Conservation (phyloP, 345 rosid species). For the Mangifera indica region DNA sequence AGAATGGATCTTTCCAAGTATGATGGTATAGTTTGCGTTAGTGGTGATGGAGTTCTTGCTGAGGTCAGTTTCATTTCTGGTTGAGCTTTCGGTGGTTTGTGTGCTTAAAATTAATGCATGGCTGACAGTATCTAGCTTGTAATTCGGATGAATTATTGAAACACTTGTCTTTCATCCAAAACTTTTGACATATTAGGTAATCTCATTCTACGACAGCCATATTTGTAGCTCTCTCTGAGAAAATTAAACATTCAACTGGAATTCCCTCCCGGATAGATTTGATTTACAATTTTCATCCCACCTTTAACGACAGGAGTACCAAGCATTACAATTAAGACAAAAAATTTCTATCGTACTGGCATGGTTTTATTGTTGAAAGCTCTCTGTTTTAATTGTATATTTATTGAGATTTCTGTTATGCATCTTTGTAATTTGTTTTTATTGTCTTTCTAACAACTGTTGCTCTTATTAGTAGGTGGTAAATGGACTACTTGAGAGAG, state of each 20-base stretch:
- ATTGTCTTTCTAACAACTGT: slow-evolving; percentile 22
- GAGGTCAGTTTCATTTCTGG: slow-evolving; percentile 56
- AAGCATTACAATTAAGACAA: not conserved
- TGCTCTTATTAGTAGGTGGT: slow-evolving; percentile 76
- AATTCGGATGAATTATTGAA: not conserved
- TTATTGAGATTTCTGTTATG: not conserved
- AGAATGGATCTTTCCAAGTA: slow-evolving; percentile 56
- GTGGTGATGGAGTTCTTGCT: slow-evolving; percentile 93
- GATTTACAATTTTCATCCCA: not conserved
- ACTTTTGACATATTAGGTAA: not conserved
- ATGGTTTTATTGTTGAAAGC: not conserved
- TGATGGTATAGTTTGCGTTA: slow-evolving; percentile 92
- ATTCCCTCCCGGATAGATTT: not conserved
- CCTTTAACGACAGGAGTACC: not conserved
- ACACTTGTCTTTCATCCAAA: not conserved
- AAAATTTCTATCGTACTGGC: not conserved
- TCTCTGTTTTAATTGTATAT: not conserved
- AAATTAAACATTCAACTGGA: not conserved
- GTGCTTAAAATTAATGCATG: too few relatives aligned
- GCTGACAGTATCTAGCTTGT: not conserved
- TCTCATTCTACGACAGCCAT: not conserved
- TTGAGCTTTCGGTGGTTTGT: not conserved
- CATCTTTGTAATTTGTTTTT: not conserved
- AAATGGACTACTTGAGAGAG: slow-evolving; percentile 91
- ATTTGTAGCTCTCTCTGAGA: not conserved